Base-by-base conservation (phyloP, 2,329 filamentous ascomycete species). In the Pseudophaeomoniella oleicola region DNA sequence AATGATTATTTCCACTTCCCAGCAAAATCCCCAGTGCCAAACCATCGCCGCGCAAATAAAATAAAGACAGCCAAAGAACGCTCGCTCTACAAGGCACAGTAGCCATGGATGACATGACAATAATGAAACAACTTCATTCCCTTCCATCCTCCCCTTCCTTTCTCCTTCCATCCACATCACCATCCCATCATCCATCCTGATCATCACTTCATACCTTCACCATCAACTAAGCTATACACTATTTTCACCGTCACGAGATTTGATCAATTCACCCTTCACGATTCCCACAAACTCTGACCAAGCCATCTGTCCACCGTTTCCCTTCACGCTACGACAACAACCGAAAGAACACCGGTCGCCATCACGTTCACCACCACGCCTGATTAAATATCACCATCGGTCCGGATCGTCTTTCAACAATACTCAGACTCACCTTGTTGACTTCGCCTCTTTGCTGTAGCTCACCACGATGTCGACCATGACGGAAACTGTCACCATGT, bases 401-500 rank as follows among this genome's bases (percentile, higher is more conserved):
- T n/a, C n/a, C n/a, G n/a, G n/a, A n/a, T n/a, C n/a, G n/a, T n/a
- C n/a, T n/a, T n/a, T n/a, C n/a, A n/a, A n/a, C n/a, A n/a, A n/a
- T n/a, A n/a, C n/a, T n/a, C n/a, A n/a, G n/a, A n/a, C n/a, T n/a
- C n/a, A n/a, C n/a, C n/a, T n/a, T n/a, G n/a, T n/a, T n/a, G n/a
- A n/a, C n/a, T n/a, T n/a, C n/a, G n/a, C n/a, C n/a, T n/a, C n/a
- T n/a, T n/a, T n/a, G n/a, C n/a, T 15, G 30, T 17, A 16, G 12
- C 9, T 37, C 40, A 42, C 38, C 38, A 48, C 43, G 45, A 45
- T 51, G 37, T 44, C 50, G 33, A 48, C 50, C 37, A 46, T 44
- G 38, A 46, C 46, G 31, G 43, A 48, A 34, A 44, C 52, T 36
- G 42, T 47, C 13, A 45, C 40, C 39, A 37, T 41, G 27, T 36